Base-by-base conservation (phyloP, 73 alveolate species). In the Paramecium biaurelia region DNA sequence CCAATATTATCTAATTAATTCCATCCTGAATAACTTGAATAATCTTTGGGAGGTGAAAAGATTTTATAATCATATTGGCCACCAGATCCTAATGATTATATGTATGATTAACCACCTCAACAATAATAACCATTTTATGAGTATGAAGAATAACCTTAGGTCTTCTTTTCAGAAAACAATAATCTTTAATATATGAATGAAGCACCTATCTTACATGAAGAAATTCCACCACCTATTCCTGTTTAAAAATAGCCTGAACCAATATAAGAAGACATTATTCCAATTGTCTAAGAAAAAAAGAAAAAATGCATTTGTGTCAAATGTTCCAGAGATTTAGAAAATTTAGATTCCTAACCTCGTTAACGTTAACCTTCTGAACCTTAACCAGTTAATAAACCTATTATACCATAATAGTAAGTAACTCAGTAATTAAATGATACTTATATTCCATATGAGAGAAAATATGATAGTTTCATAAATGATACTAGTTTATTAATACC, bases 301-400 rank as follows among this genome's bases (percentile, higher is more conserved):
- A 79, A 79, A 63, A 79, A 47, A 47, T 79, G 90, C 74, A 47
- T 79, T 24, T 79, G 90, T 47, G 74, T 79, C 20, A 79, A 79
- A 47, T 79, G 90, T 47, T 43, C 70, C 7, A 79, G 45, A 45
- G 90, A 79, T 24, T 30, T 79, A 23, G 90, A 79, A 21, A 72
- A 79, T 35, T 34, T 37, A 5, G 7, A 20, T 35, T 32, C 86
- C 2, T 15, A 34, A 38, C 56, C 56, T 28, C 68, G 68, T n/a
- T 5, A 53, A 18, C 68, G 45, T 8, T 23, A 63, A 24, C 84
- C 84, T 30, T 32, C 84, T 63, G 68, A 53, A 53, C 84, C 47
- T 5, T 32, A 26, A 12, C 84, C 84, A 12, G 84, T 32, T 1
- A 32, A 63, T 12, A 63, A 63, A 26, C 84, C 84, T 18, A 63